Evolutionary conservation across 2,329 filamentous ascomycete species (phyloP).

Genomic region (Sarocladium strictum): DNA sequence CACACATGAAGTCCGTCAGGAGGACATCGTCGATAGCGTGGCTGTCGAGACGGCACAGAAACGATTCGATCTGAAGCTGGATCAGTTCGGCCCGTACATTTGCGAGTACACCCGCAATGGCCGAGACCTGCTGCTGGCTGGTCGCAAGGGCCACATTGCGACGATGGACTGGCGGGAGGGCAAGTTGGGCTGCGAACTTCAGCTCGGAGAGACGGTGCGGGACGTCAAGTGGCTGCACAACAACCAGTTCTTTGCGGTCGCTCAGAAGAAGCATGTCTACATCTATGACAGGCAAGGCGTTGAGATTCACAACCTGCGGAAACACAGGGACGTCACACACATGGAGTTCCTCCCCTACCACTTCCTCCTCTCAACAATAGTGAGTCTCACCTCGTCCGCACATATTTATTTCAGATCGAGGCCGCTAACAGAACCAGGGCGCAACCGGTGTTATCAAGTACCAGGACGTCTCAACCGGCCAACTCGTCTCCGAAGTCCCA

Average conservation of each 20-base stretch:
- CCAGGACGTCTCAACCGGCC: conserved; percentile 89
- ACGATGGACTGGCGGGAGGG: conserved; percentile 95
- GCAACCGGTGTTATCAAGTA: conserved; percentile 84
- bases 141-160: conserved; percentile 89
- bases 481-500: conserved; percentile 77
- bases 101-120: conserved; percentile 90
- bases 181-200: conserved; percentile 84
- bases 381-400: too few species aligned
- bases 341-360: conserved; percentile 97
- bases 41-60: conserved; percentile 84
- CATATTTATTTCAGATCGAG: too few species aligned
- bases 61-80: conserved; percentile 81
- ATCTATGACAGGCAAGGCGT: conserved; percentile 91
- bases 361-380: conserved; percentile 82
- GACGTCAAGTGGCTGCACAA: conserved; percentile 93
- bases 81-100: conserved; percentile 77
- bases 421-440: conserved; percentile 42
- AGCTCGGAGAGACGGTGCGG: conserved; percentile 83
- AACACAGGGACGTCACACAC: conserved; percentile 84
- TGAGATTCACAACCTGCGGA: conserved; percentile 84
- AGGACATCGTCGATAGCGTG: conserved; percentile 71
- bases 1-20: conserved; percentile 88
- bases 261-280: conserved; percentile 94
- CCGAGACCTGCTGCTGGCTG: conserved; percentile 75
- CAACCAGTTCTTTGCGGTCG: conserved; percentile 88